Base-by-base conservation (phyloP, 768 basidiomycete species). In the Dioszegia aurantiaca region DNA sequence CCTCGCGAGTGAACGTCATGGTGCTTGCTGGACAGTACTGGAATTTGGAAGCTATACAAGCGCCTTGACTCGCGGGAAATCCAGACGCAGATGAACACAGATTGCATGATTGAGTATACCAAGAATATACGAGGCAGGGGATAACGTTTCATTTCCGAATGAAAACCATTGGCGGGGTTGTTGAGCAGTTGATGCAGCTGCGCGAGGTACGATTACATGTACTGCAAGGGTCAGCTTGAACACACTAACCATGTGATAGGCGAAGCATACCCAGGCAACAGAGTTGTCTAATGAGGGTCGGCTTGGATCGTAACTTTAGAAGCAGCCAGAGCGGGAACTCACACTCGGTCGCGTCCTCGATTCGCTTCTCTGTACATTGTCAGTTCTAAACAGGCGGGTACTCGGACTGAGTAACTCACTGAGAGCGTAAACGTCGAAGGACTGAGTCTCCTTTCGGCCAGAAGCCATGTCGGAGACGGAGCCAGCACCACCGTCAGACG, bases 311-410 rank as follows among this genome's bases (percentile, higher is more conserved):
- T 41, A 8, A 5, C 37, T 11, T 17, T 10, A n/a, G 14, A 24
- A 2, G 5, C 4, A 23, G 51, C 9, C n/a, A 40, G 21, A 28
- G 16, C 16, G 21, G 5, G 4, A 28, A 53, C 51, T 53, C 24
- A 53, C 36, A 65, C 16, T 58, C 52, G 19, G 52, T 23, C 31
- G 54, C 44, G 16, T 52, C 62, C 48, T 67, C 63, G 46, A 70
- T 56, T 8, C 68, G 55, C 54, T 63, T 62, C 33, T 60, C 68
- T 70, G 62, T 42, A 55, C 10, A 27, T 11, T 4, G 47, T 65
- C 58, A 63, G 60, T 55, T 55, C 8, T 6, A 45, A 12, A 21
- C n/a, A n/a, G n/a, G n/a, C n/a, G n/a, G n/a, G 24, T 30, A n/a
- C 30, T 41, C 12, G 30, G 43, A 4, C 31, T 17, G 19, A 21